phyloP scores from a whole-genome alignment of 2,329 filamentous ascomycete species.

The Fusarium agapanthi region DNA sequence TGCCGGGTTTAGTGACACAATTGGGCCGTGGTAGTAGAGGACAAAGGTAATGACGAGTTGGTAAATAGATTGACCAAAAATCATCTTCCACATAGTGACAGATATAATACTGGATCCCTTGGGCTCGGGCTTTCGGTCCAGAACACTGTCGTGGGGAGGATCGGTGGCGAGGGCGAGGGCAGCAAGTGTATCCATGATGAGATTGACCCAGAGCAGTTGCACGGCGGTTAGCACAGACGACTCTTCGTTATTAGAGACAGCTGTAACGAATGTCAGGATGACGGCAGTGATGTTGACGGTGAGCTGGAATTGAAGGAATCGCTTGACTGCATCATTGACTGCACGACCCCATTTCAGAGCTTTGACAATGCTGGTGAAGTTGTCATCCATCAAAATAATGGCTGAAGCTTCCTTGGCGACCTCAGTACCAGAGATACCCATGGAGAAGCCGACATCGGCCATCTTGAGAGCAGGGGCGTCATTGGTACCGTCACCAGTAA shows the following conservation, averaged over 20 bases:
- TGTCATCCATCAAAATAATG: conserved; percentile 89
- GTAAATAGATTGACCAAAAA: conserved; percentile 89
- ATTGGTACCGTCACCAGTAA: conserved; percentile 86
- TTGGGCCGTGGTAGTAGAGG: conserved; percentile 69
- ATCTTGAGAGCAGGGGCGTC: conserved; percentile 83
- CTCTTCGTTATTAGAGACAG: conserved; percentile 75
- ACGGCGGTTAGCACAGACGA: conserved; percentile 84
- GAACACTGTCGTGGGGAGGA: conserved; percentile 81
- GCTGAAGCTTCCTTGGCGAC: conserved; percentile 87
- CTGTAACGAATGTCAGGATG: conserved; percentile 85
- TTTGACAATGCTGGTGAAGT: conserved; percentile 87
- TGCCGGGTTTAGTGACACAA: neutral
- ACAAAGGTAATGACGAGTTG: conserved; percentile 83
- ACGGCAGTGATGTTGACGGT: conserved; percentile 95
- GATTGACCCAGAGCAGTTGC: conserved; percentile 93
- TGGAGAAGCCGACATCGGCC: conserved; percentile 85
- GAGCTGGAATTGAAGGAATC: conserved; percentile 80
- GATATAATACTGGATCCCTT: conserved; percentile 75
- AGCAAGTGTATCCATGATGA: conserved; percentile 97
- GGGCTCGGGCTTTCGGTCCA: conserved; percentile 76
- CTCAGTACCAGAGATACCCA: conserved; percentile 85
- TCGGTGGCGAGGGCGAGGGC: conserved; percentile 90
- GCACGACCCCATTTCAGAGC: conserved; percentile 83
- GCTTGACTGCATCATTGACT: conserved; percentile 80
- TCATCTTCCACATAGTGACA: conserved; percentile 99